Percentiles rank a stretch among this genome's conserved stretches.
phyloP scores from a whole-genome alignment of 768 basidiomycete species.

The Boletus subparvulus region DNA sequence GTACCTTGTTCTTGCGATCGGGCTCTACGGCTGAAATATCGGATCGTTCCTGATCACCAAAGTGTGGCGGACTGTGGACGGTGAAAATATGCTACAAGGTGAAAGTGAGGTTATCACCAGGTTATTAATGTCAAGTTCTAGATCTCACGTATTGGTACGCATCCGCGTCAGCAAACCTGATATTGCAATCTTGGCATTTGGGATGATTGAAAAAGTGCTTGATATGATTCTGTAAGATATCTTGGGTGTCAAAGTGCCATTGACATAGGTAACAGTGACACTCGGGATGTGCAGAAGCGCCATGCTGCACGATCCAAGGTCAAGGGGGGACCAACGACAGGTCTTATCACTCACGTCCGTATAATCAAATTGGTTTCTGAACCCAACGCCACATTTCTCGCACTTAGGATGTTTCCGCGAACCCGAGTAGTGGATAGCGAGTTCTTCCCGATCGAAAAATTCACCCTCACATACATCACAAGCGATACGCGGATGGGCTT shows the following conservation, averaged over 20 bases:
- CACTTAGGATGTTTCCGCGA: conserved; percentile 32
- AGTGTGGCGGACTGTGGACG: conserved; percentile 24
- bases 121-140: neutral
- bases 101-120: neutral
- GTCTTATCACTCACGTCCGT: conserved; percentile 22
- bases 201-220: conserved; percentile 44
- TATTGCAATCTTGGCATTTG: conserved; percentile 42
- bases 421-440: conserved; percentile 25
- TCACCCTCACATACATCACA: conserved; percentile 32
- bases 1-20: neutral
- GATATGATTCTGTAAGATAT: conserved; percentile 42
- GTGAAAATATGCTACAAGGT: conserved; percentile 27
- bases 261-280: conserved; percentile 37
- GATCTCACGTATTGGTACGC: conserved; percentile 37
- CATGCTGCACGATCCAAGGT: conserved; percentile 27
- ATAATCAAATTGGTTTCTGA: conserved; percentile 28
- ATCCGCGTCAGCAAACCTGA: conserved; percentile 41
- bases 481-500: conserved; percentile 36
- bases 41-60: conserved; percentile 8
- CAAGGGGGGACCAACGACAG: conserved; percentile 1
- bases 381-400: conserved; percentile 27
- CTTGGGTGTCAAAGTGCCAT: conserved; percentile 39
- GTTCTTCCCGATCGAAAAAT: conserved; percentile 22
- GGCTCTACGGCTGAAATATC: neutral
- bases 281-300: conserved; percentile 32